A percentile compares a stretch with the other conserved stretches of the same genome.
Conservation (phyloP, 345 rosid genomes). For the Murraya paniculata region DNA sequence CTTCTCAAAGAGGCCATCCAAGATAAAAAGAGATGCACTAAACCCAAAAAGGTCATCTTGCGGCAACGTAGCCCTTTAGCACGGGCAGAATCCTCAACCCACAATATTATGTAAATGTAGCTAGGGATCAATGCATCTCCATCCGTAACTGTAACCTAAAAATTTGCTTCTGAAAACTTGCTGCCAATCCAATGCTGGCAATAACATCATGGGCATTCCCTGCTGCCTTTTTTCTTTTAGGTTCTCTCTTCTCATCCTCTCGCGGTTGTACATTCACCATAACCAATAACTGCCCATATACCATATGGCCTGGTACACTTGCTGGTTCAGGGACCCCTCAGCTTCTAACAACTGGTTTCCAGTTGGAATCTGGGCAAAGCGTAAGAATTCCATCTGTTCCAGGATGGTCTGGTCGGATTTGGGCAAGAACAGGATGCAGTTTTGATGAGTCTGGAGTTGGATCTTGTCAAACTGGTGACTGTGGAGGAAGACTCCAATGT, state of each 20-base stretch:
- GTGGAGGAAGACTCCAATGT: slow-evolving; percentile 78
- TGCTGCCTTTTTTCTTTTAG: slow-evolving; percentile 27
- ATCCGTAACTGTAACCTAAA: neutral
- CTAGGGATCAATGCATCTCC: neutral
- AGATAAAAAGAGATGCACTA: slow-evolving; percentile 42
- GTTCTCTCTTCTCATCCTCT: slow-evolving; percentile 31
- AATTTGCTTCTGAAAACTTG: neutral
- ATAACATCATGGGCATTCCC: neutral
- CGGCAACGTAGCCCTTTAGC: slow-evolving; percentile 47
- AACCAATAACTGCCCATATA: slow-evolving; percentile 65
- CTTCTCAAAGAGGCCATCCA: slow-evolving; percentile 46
- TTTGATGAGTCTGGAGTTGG: slow-evolving; percentile 63
- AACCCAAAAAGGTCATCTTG: slow-evolving; percentile 46
- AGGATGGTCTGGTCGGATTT: slow-evolving; percentile 90
- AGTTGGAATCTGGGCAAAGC: slow-evolving; percentile 59
- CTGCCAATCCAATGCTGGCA: neutral
- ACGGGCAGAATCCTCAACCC: slow-evolving; percentile 21
- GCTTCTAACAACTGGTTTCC: slow-evolving; percentile 65
- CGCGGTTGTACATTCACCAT: slow-evolving; percentile 53
- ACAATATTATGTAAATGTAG: slow-evolving; percentile 22
- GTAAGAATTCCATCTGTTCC: slow-evolving; percentile 49
- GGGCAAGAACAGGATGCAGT: slow-evolving; percentile 88
- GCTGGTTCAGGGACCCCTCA: slow-evolving; percentile 79
- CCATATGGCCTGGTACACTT: slow-evolving; percentile 87
- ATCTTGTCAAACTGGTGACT: slow-evolving; percentile 72